Base-by-base conservation (phyloP, 305 asterid genomes). In the Solanum hybrid region DNA sequence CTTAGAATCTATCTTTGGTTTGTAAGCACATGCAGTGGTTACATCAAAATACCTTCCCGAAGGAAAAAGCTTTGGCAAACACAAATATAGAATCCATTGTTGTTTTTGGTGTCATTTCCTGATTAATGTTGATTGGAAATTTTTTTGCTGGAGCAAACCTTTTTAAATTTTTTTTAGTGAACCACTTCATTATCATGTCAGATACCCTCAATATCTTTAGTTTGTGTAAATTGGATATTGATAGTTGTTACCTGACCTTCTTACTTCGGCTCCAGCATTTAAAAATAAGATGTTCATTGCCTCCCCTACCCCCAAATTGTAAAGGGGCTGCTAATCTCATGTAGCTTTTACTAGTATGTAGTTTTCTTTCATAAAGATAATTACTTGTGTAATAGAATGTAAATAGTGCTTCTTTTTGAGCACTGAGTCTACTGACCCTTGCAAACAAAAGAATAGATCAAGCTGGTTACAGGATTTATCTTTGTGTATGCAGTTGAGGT, bases 401-500 rank as follows among this genome's bases (percentile, higher is more conserved):
- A 61, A 33, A 33, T 20, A 20, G 46, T 33, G 33, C 5, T 22
- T 33, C 42, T 29, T 31, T 85, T 22, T 42, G 34, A 26, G 73
- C 73, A 64, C 85, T 37, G 26, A 64, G 73, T 64, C 28, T 64
- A 64, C 73, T 78, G 81, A 81, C 46, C 82, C 40, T 36, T 89
- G 42, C 77, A 39, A 24, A 42, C 64, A 85, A 61, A n/a, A 57
- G 77, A 61, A 33, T 33, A 85, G 77, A 34, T 39, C 87, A 79
- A 33, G 90, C 79, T 89, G n/a, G 46, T 85, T 37, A 71, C 73
- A 76, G 78, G 33, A 35, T 89, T 90, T 87, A 37, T 78, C 33
- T 79, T 28, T 33, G 67, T 90, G 42, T 91, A 24, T 93, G 96
- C 98, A 96, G 99, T 94, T 97, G 94, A 95, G 98, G 92, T 94